Conservation (phyloP, 805 yeast species). For the Pichia membranifaciens region DNA sequence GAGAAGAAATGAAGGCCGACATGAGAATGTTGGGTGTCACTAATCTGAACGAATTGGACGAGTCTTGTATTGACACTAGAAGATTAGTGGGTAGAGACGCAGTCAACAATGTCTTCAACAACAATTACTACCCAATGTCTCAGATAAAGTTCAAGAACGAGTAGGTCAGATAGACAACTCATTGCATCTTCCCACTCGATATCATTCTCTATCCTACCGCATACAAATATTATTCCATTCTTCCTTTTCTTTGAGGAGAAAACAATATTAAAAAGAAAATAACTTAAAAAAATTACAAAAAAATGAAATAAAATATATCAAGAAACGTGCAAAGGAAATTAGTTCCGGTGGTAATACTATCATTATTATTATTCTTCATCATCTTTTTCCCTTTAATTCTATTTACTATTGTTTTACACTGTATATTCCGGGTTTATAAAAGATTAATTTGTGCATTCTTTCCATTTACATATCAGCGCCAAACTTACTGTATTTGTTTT, state of each 20-base stretch:
- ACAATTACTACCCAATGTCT: constrained; percentile 16
- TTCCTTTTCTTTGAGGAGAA: too few species aligned
- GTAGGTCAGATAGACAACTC: too few species aligned
- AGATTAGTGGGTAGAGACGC: constrained; percentile 20
- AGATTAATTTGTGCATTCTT: constrained; percentile 5
- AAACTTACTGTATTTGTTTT: too few species aligned
- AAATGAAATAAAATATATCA: neutral
- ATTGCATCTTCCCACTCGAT: too few species aligned
- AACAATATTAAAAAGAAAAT: neutral
- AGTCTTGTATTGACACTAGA: constrained; percentile 34
- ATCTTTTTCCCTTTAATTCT: neutral
- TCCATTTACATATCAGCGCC: neutral
- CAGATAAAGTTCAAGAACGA: constrained; percentile 16
- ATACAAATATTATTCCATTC: too few species aligned
- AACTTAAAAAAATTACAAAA: neutral
- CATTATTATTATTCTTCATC: too few species aligned
- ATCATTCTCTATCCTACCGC: too few species aligned
- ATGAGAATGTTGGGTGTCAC: constrained; percentile 64
- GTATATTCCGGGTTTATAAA: constrained; percentile 21
- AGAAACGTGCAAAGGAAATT: neutral
- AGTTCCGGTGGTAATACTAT: neutral
- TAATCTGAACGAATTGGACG: constrained; percentile 39
- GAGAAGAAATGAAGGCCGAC: constrained; percentile 55
- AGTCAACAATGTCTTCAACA: constrained; percentile 12
- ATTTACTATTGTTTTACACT: constrained; percentile 1